Evolutionary conservation across 2,329 filamentous ascomycete genomes (phyloP).

Genomic region (Venturia pyrina): DNA sequence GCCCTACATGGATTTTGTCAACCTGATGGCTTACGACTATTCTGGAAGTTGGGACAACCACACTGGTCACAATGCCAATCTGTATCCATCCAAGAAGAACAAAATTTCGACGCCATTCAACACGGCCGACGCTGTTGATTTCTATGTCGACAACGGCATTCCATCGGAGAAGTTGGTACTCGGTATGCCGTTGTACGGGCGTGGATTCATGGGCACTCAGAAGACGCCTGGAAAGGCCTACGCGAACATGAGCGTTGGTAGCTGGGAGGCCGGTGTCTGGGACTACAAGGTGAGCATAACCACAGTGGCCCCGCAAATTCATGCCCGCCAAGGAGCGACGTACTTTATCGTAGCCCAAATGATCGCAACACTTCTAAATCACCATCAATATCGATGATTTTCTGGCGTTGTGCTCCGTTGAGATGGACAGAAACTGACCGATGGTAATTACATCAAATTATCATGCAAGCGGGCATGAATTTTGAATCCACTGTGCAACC

Average conservation of each 20-base stretch:
- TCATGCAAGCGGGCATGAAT: too few relatives aligned
- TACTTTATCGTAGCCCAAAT: too few relatives aligned
- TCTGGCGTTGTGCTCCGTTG: not conserved
- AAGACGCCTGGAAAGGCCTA: conserved; percentile 54
- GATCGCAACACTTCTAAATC: not conserved
- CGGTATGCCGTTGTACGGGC: conserved; percentile 88
- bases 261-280: conserved; percentile 76
- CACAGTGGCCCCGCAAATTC: not conserved
- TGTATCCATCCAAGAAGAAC: conserved; percentile 50
- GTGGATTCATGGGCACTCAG: conserved; percentile 72
- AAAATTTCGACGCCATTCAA: conserved; percentile 67
- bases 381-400: conserved; percentile 11
- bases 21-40: conserved; percentile 43
- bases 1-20: conserved; percentile 37
- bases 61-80: conserved; percentile 72
- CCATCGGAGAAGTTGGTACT: conserved; percentile 65
- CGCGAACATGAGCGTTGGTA: conserved; percentile 64
- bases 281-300: conserved; percentile 60
- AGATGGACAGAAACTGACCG: not conserved
- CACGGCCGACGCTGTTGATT: conserved; percentile 58
- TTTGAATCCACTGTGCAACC: too few relatives aligned
- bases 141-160: conserved; percentile 57
- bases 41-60: conserved; percentile 68
- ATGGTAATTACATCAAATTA: too few relatives aligned
- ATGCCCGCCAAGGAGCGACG: too few relatives aligned